A percentile compares a stretch with the other conserved stretches of the same genome.
These are phyloP conservation scores for Boletus vinaceobasis DNA, from an alignment of 768 basidiomycete species.

Conservation along the genomic window DNA sequence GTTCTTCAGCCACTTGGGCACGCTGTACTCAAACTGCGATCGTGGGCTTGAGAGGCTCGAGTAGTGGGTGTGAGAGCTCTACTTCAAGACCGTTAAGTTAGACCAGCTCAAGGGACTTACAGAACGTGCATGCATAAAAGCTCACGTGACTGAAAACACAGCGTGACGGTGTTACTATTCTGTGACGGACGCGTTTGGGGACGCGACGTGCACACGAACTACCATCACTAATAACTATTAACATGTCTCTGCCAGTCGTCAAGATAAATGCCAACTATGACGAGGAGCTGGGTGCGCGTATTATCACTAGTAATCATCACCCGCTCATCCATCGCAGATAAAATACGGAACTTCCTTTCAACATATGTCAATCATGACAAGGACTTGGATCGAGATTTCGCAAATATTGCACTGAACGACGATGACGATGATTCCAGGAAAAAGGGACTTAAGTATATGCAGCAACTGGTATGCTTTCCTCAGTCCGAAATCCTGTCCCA, in stretches of 20 bases:
- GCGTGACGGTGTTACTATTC: constrained; percentile 15
- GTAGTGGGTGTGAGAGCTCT: no score
- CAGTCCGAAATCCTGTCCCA: constrained; percentile 15
- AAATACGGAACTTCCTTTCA: constrained; percentile 68
- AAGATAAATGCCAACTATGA: constrained; percentile 64
- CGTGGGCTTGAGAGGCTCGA: no score
- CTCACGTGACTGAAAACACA: constrained; percentile 11
- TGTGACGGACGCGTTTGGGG: constrained; percentile 29
- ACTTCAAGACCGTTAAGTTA: no score
- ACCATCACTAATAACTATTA: constrained; percentile 18
- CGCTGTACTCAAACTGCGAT: no score
- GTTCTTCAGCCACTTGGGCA: no score
- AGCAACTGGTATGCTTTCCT: constrained; percentile 63
- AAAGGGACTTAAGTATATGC: constrained; percentile 71
- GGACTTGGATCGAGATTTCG: constrained; percentile 65
- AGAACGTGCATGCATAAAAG: no score
- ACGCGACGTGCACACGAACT: constrained; percentile 19
- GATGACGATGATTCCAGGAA: constrained; percentile 38
- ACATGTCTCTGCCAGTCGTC: constrained; percentile 64
- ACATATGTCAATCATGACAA: constrained; percentile 63
- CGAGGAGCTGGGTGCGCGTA: constrained; percentile 59
- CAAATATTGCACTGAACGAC: constrained; percentile 66
- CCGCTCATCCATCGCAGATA: constrained; percentile 40
- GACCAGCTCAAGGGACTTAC: no score
- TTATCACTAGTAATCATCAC: not conserved